Evolutionary conservation across 768 basidiomycete species (phyloP), one percentile per base, ranked within the genome.

Genomic region (Ephemerocybe angulata): DNA sequence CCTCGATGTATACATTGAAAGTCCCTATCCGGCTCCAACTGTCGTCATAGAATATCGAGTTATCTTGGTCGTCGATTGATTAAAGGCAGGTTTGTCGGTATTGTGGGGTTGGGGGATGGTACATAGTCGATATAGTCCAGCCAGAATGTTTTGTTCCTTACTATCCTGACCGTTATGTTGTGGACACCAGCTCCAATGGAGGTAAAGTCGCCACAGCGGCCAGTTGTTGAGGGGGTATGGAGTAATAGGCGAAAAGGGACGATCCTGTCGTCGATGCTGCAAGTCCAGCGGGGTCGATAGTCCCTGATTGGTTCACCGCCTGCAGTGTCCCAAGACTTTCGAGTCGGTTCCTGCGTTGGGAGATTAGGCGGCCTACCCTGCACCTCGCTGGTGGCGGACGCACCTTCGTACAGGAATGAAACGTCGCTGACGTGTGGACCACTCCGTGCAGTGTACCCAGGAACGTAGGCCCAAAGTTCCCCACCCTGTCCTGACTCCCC

Each of bases 111-210:
- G 12, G 48, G 48, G 5, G 48, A 29, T 12, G 43, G 43, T 11
- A 25, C 43, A 13, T 50, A 50, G 17, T 50, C 30, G 21, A 50
- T 50, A 19, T 50, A 30, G 48, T 50, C 48, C 19, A 50, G 30
- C 30, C 30, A 50, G 8, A 50, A 12, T 17, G 21, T 46, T 4
- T 3, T 29, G 2, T 30, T 3, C n/a, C 48, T 50, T 8, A 3
- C 24, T n/a, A 33, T 22, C 8, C 25, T 4, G 19, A 50, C 27
- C 12, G 29, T 19, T 8, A 50, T 8, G 48, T 6, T 33, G 30
- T 50, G 31, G 3, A 5, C 8, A 7, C 31, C 30, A 3, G 30
- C 30, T 12, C n/a, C n/a, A 2, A 29, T 15, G 6, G 25, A 24
- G 15, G n/a, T 13, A 22, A 33, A 31, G n/a, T 30, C 29, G 29